Evolutionary conservation across 305 asterid species (phyloP), one percentile per base, ranked within the genome.

Genomic region (Caryopteris hybrid): DNA sequence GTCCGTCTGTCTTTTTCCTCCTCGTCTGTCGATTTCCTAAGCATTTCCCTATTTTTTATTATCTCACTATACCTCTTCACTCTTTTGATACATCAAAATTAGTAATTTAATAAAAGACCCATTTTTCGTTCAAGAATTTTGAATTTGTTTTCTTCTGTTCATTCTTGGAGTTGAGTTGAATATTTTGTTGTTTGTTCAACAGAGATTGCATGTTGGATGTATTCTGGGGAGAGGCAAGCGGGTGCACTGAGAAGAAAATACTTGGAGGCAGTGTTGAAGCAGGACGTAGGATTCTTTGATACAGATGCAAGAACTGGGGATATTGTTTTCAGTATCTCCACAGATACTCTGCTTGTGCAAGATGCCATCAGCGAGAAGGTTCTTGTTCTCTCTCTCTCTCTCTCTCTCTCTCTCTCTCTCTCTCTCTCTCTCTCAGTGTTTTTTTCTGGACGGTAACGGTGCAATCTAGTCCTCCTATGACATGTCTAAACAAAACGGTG

Each of bases 341-440:
- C 98, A 13, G 98, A 92, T 68, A 92, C 98, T 52, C 91, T 92
- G 12, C 95, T 90, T 52, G 98, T 92, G 27, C 98, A 92, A 84
- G 98, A 92, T 81, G 98, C 98, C 79, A 92, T 92, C 66, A 90
- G 98, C 62, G 98, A 92, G 80, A 92, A 90, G 97, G 97, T 38
- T 31, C 68, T 46, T n/a, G n/a, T n/a, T n/a, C n/a, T n/a, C n/a
- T n/a, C n/a, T n/a, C n/a, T n/a, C n/a, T n/a, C n/a, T n/a, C n/a
- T n/a, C n/a, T n/a, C 55, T 61, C 68, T 61, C 66, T 41, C 53
- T 39, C 66, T 22, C 38, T 23, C 39, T 27, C 57, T 50, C 57
- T 8, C 33, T 21, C 50, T 13, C 50, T 39, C 45, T 39, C 45
- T 5, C 45, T 5, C 45, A 39, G 47, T 36, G 31, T 18, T 31